Base-by-base conservation (phyloP, 768 basidiomycete species). In the Cantharellus cinnabarinus region DNA sequence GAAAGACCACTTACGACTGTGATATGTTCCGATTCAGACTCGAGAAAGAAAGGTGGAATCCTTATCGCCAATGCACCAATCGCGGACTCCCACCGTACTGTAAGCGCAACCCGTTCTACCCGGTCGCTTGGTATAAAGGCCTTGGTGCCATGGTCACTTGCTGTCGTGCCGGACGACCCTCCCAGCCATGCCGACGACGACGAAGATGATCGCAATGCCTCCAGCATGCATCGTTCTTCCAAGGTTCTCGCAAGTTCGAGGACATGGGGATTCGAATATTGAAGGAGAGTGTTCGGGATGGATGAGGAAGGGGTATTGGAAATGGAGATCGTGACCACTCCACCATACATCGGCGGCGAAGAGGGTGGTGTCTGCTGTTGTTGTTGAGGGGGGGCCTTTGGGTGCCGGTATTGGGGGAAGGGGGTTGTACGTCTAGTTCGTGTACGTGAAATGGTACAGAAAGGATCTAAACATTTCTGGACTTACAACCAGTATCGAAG, bases 401-500 rank as follows among this genome's bases (percentile, higher is more conserved):
- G 34, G 37, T 10, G 60, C 37, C 39, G 68, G 65, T 48, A 71
- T 66, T 7, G 70, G 63, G 54, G 71, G 14, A 57, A 38, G 5
- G 56, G 56, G 5, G 56, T 14, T 10, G 35, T 40, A 41, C 56
- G 56, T 15, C 56, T 57, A 57, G 5, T 54, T 40, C 35, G 35
- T 10, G 41, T 37, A 10, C 7, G 7, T 54, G 14, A 10, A 7
- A 10, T 10, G 10, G 14, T 54, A 54, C 10, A 7, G 35, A 10
- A 10, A 10, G 35, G 52, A 54, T 54, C 10, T 54, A 20, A 15
- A 29, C 29, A 60, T 7, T 14, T 14, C 35, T 5, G 29, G 2
- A 68, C 70, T 60, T 66, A 90, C 89, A 85, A 72, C 93, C 93
- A 97, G 67, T 97, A 97, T n/a, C 79, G 79, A 35, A 82, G 76